Conservation (phyloP, 768 basidiomycete genomes). For the Lactarius psammicola region DNA sequence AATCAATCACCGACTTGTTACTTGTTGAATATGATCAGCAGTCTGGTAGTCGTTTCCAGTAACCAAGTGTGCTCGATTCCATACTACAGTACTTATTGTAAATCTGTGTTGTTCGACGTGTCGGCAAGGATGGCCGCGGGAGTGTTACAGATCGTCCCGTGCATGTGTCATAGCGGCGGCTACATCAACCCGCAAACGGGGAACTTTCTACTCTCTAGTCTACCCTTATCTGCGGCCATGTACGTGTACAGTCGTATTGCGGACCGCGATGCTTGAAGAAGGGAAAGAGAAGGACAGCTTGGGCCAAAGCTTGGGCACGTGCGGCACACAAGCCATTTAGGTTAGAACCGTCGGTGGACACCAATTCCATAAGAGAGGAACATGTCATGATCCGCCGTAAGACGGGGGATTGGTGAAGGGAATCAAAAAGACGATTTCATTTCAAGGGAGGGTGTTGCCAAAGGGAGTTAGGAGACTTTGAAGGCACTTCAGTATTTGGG, state of each 20-base stretch:
- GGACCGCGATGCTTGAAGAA: background rate
- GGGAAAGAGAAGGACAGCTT: background rate
- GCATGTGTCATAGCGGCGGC: background rate
- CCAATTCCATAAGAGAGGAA: background rate
- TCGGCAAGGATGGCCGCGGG: background rate
- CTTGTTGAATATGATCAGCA: background rate
- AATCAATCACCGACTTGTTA: background rate
- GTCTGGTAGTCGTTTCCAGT: background rate
- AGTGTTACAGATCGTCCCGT: background rate
- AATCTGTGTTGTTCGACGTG: background rate
- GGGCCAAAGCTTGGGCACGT: background rate
- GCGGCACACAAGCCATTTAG: background rate
- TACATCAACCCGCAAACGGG: background rate
- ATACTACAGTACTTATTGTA: too few species aligned
- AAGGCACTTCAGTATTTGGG: conserved; percentile 36
- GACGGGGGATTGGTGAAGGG: conserved; percentile 8
- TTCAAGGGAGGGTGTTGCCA: background rate
- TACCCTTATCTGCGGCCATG: background rate
- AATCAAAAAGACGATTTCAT: conserved; percentile 3
- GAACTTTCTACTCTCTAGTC: background rate
- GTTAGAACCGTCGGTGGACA: background rate
- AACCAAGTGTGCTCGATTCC: background rate
- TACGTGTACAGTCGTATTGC: background rate
- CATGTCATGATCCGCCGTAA: conserved; percentile 14
- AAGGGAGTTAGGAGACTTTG: conserved; percentile 42